These are phyloP conservation scores for Leishmania tarentolae DNA, from an alignment of 208 protist genomes.

Conservation along the genomic window DNA sequence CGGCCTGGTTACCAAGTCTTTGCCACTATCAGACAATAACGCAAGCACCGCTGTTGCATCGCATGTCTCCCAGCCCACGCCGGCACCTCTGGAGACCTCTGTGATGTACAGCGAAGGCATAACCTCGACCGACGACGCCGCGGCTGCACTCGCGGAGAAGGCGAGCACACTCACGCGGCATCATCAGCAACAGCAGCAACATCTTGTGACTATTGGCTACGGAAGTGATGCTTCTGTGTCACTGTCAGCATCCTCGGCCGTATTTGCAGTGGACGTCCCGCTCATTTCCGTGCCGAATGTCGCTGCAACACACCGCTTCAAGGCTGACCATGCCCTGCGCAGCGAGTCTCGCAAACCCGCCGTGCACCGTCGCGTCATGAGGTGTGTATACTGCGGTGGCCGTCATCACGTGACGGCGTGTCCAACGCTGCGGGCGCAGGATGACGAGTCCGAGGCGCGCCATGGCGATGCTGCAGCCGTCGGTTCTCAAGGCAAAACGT, in stretches of 20 bases:
- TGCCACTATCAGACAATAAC: neutral
- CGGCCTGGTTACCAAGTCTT: neutral
- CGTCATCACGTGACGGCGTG: slow-evolving; percentile 78
- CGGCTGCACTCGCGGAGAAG: slow-evolving; percentile 18
- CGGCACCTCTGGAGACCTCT: neutral
- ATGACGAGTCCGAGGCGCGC: slow-evolving; percentile 4
- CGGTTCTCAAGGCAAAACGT: neutral
- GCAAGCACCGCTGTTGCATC: neutral
- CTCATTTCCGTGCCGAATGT: slow-evolving; percentile 59
- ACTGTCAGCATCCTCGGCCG: neutral
- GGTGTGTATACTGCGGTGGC: slow-evolving; percentile 84
- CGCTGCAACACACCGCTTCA: slow-evolving; percentile 47
- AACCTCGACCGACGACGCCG: slow-evolving; percentile 24
- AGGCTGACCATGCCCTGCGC: slow-evolving; percentile 40
- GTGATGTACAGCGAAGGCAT: slow-evolving; percentile 24
- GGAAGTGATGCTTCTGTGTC: neutral
- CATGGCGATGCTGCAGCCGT: neutral
- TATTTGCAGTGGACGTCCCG: neutral
- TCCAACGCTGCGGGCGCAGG: slow-evolving; percentile 38
- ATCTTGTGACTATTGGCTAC: neutral
- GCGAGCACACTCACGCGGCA: neutral
- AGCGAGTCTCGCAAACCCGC: slow-evolving; percentile 50
- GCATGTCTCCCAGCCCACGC: too few relatives aligned
- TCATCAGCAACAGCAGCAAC: slow-evolving; percentile 7
- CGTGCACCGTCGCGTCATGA: slow-evolving; percentile 60